phyloP scores from a whole-genome alignment of 805 yeast genomes.

The Nakazawaea wickerhamii region DNA sequence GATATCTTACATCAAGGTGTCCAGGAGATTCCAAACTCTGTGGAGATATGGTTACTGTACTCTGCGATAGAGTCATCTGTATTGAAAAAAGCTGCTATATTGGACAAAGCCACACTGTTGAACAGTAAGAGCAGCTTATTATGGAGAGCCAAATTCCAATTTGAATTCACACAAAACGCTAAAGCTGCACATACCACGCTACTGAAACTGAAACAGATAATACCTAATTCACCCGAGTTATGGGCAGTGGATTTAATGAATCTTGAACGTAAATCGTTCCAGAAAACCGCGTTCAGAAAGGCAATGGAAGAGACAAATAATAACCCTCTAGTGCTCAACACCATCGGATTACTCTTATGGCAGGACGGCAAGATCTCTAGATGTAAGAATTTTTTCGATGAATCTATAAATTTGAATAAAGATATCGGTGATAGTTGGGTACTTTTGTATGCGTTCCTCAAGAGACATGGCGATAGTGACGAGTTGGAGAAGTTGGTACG shows the following conservation, averaged over 20 bases:
- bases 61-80: slow-evolving; percentile 41
- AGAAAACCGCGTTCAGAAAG: slow-evolving; percentile 55
- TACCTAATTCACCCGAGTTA: slow-evolving; percentile 53
- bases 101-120: slow-evolving; percentile 60
- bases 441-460: slow-evolving; percentile 47
- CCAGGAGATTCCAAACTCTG: slow-evolving; percentile 36
- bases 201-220: slow-evolving; percentile 50
- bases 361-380: slow-evolving; percentile 54
- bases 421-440: slow-evolving; percentile 77
- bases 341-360: slow-evolving; percentile 68
- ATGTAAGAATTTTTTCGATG: slow-evolving; percentile 69
- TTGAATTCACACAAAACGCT: slow-evolving; percentile 48
- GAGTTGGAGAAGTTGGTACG: slow-evolving; percentile 32
- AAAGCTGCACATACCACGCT: slow-evolving; percentile 50
- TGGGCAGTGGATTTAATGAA: slow-evolving; percentile 60
- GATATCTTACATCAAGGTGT: slow-evolving; percentile 46
- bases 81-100: slow-evolving; percentile 57
- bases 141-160: slow-evolving; percentile 50
- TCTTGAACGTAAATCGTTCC: slow-evolving; percentile 41
- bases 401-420: slow-evolving; percentile 51
- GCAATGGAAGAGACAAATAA: slow-evolving; percentile 67
- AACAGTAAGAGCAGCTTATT: slow-evolving; percentile 46
- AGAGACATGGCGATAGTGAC: slow-evolving; percentile 31
- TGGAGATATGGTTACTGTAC: slow-evolving; percentile 49
- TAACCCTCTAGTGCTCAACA: slow-evolving; percentile 49